Conservation (phyloP, 2,329 filamentous ascomycete genomes). For the Monascus ruber region DNA sequence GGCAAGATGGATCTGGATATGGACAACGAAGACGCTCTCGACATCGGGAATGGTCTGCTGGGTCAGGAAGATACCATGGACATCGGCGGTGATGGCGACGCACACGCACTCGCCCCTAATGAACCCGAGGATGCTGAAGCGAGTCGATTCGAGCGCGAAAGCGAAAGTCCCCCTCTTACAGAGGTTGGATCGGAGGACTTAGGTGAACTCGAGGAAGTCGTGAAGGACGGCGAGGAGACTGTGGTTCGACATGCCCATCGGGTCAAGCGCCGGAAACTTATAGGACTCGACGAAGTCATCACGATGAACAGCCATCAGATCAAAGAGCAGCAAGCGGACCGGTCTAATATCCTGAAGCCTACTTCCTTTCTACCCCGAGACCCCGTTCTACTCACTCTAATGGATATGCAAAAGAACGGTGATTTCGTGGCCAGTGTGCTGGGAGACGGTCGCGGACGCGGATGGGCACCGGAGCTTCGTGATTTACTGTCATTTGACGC, state of each 20-base stretch:
- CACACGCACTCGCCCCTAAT: slow-evolving; percentile 40
- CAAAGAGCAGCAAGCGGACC: slow-evolving; percentile 74
- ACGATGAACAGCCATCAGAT: slow-evolving; percentile 67
- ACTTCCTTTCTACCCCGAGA: slow-evolving; percentile 78
- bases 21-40: slow-evolving; percentile 22
- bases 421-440: slow-evolving; percentile 82
- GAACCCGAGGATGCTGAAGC: slow-evolving; percentile 24
- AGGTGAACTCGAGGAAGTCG: slow-evolving; percentile 9
- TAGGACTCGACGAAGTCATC: slow-evolving; percentile 71
- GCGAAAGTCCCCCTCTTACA: slow-evolving; percentile 27
- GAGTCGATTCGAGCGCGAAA: slow-evolving; percentile 42
- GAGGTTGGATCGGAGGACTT: slow-evolving; percentile 53
- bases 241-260: slow-evolving; percentile 57
- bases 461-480: slow-evolving; percentile 85
- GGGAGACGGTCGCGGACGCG: slow-evolving; percentile 62
- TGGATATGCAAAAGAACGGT: slow-evolving; percentile 85
- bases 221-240: slow-evolving; percentile 35
- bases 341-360: slow-evolving; percentile 73
- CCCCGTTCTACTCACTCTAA: slow-evolving; percentile 71
- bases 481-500: slow-evolving; percentile 84
- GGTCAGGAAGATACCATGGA: slow-evolving; percentile 45
- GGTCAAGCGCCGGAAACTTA: slow-evolving; percentile 67
- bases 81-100: slow-evolving; percentile 41
- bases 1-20: slow-evolving; percentile 22
- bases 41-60: slow-evolving; percentile 49